Evolutionary conservation across 2,329 filamentous ascomycete species (phyloP).

Genomic region (Cercospora citrullina): DNA sequence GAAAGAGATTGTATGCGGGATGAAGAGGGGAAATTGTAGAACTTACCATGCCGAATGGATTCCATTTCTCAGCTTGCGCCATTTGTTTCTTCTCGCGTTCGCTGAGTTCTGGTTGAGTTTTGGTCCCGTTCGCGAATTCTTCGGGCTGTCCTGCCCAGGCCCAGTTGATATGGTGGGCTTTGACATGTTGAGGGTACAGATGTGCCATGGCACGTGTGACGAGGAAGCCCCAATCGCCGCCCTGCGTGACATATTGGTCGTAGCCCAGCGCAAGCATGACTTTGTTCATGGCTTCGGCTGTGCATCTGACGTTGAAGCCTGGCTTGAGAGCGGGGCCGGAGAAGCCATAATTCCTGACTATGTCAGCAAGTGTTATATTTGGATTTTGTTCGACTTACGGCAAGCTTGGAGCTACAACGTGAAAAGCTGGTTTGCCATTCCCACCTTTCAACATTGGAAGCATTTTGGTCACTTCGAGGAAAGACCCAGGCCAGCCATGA

Average conservation of each 20-base stretch:
- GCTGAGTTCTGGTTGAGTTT: conserved; percentile 44
- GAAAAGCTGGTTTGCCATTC: conserved; percentile 54
- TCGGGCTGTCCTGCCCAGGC: conserved; percentile 47
- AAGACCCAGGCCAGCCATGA: conserved; percentile 69
- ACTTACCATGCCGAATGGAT: conserved; percentile 54
- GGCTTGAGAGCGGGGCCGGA: conserved; percentile 60
- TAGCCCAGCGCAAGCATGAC: conserved; percentile 65
- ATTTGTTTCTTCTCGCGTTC: conserved; percentile 54
- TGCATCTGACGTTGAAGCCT: conserved; percentile 51
- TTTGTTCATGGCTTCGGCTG: conserved; percentile 56
- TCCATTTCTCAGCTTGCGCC: conserved; percentile 44
- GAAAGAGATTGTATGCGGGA: background rate
- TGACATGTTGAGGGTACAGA: conserved; percentile 55
- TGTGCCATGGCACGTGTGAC: conserved; percentile 63
- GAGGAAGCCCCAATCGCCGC: conserved; percentile 50
- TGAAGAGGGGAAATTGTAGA: background rate
- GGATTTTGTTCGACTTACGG: conserved; percentile 40
- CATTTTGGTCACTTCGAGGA: conserved; percentile 65
- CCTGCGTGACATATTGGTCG: conserved; percentile 58
- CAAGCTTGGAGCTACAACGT: conserved; percentile 64
- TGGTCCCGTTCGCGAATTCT: conserved; percentile 15
- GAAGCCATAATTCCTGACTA: conserved; percentile 58
- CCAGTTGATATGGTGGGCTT: conserved; percentile 52
- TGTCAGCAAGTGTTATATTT: background rate
- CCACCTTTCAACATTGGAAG: conserved; percentile 48